phyloP scores from a whole-genome alignment of 495 filamentous ascomycete species.

The Penicillium silybi region DNA sequence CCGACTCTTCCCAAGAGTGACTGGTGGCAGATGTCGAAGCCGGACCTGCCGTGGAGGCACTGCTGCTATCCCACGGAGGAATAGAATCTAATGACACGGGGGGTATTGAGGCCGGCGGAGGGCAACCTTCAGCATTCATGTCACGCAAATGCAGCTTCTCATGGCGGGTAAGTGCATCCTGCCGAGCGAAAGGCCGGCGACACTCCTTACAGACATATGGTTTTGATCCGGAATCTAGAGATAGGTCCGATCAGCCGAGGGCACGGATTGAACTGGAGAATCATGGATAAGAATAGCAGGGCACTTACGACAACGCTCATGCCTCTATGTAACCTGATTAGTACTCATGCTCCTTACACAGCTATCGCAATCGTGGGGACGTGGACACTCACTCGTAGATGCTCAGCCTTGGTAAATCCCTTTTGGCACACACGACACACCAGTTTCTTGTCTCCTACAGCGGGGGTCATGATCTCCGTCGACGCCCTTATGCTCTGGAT shows the following conservation, averaged over 20 bases:
- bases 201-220: constrained; percentile 44
- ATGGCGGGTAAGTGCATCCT: constrained; percentile 47
- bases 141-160: constrained; percentile 43
- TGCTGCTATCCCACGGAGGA: constrained; percentile 24
- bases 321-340: constrained; percentile 31
- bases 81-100: constrained; percentile 20
- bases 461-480: constrained; percentile 17
- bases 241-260: constrained; percentile 13
- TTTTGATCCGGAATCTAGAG: constrained; percentile 45
- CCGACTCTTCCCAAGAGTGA: constrained; percentile 25
- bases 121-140: constrained; percentile 22
- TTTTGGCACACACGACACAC: constrained; percentile 43
- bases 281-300: background rate
- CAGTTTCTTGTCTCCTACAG: constrained; percentile 28
- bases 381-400: constrained; percentile 34
- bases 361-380: constrained; percentile 16
- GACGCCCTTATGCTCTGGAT: constrained; percentile 3
- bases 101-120: constrained; percentile 13
- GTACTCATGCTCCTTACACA: background rate
- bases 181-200: constrained; percentile 41
- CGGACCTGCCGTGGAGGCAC: constrained; percentile 19
- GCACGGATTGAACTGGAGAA: background rate
- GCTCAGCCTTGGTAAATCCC: constrained; percentile 44
- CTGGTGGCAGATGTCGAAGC: constrained; percentile 22
- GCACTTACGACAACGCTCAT: constrained; percentile 46